A percentile compares a stretch with the other conserved stretches of the same genome.
These are phyloP conservation scores for Vitis hybrid DNA, from an alignment of 177 flowering plant species.

Conservation along the genomic window DNA sequence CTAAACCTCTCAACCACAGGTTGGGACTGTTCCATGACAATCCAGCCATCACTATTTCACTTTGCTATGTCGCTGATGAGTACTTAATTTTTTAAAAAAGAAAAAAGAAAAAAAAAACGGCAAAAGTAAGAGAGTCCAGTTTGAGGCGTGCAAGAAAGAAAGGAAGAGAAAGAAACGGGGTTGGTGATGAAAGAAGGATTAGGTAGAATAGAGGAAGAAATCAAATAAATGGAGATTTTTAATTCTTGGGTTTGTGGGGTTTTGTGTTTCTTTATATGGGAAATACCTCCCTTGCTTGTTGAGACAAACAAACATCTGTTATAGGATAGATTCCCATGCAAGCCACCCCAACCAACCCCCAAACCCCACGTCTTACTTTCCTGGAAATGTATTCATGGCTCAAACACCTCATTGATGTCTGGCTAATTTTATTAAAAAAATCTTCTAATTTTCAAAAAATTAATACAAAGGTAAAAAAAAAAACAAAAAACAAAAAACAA, in stretches of 20 bases:
- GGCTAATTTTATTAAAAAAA: background rate
- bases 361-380: background rate
- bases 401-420: background rate
- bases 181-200: background rate
- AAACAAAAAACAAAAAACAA: no score
- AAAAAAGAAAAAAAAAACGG: no score
- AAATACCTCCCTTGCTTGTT: constrained; percentile 17
- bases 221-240: background rate
- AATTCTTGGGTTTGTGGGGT: background rate
- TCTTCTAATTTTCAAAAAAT: no score
- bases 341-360: background rate
- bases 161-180: background rate
- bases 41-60: background rate
- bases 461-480: no score
- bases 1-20: constrained; percentile 1
- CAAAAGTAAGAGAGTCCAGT: background rate
- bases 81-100: no score
- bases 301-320: background rate
- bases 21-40: constrained; percentile 13
- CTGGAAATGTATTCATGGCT: no score
- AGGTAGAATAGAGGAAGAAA: background rate
- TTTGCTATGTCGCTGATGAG: no score
- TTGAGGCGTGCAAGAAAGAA: constrained; percentile 6
- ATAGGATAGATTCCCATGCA: no score
- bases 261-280: background rate